Evolutionary conservation across 176 grass and related monocot species (phyloP), one percentile per base, ranked within the genome.

Genomic region (Lolium multiflorum): DNA sequence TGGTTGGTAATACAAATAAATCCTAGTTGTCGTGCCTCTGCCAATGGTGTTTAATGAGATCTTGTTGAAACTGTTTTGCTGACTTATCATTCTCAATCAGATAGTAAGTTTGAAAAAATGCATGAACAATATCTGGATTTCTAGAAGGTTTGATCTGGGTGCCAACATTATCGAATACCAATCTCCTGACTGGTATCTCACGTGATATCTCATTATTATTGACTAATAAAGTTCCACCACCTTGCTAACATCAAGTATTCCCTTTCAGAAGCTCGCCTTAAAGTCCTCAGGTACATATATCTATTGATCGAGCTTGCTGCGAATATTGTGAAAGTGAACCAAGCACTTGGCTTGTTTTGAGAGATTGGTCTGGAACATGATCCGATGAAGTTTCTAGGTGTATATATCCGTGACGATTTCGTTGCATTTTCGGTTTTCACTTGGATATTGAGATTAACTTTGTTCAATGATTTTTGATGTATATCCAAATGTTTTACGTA

Each of bases 301-400:
- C 90, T 89, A 90, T 94, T 89, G 90, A 97, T 55, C n/a, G n/a
- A n/a, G n/a, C 66, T 89, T 78, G 91, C 88, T 39, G 67, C 88
- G 21, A 90, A 89, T 15, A 21, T 88, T 59, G 89, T 88, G 0
- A 54, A 56, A 69, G 80, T 88, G 10, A 97, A 97, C 72, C 83
- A 81, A 74, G 85, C 78, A 55, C 79, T 88, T 73, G 24, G 12
- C 48, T 80, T 89, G 52, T 58, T 92, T 31, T 85, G 92, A 58
- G 86, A 92, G 66, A 84, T 91, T 76, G 80, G 92, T 22, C 77
- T 90, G 28, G 94, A 92, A 17, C 83, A 71, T 60, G 83, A 94
- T 41, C 87, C 90, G 59, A 94, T 82, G 80, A 97, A 92, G 71
- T 97, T 94, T 46, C 83, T 97, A 46, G 74, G 83, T 61, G 90